phyloP scores from a whole-genome alignment of 2,329 filamentous ascomycete genomes.

The Aureobasidium namibiae region DNA sequence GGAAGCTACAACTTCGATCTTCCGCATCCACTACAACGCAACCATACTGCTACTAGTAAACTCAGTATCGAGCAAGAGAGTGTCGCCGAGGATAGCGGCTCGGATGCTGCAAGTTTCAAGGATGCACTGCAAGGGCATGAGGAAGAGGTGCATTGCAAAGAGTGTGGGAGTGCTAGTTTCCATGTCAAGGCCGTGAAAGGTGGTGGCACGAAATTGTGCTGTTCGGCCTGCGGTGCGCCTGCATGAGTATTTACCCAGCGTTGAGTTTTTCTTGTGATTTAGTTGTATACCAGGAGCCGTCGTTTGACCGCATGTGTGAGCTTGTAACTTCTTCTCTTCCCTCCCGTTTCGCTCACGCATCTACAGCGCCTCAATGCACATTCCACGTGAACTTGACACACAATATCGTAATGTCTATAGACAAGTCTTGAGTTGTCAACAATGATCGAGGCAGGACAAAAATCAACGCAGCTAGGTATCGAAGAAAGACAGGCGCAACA shows the following conservation, averaged over 20 bases:
- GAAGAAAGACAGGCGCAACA: neutral
- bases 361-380: neutral
- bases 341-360: neutral
- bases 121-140: conserved; percentile 33
- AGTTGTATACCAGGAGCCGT: neutral
- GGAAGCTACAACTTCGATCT: neutral
- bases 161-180: conserved; percentile 55
- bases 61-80: conserved; percentile 45
- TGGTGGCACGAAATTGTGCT: conserved; percentile 49
- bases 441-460: neutral
- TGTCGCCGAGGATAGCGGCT: conserved; percentile 27
- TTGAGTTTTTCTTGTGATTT: neutral
- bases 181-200: conserved; percentile 49
- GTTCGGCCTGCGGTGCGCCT: conserved; percentile 42
- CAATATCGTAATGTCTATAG: neutral
- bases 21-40: conserved; percentile 25
- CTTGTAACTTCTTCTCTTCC: neutral
- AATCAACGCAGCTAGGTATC: neutral
- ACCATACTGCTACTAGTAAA: conserved; percentile 43
- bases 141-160: conserved; percentile 35
- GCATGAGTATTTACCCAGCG: neutral
- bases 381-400: neutral
- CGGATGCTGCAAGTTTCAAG: conserved; percentile 39
- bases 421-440: neutral
- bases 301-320: too few species aligned